A percentile compares a stretch with the other conserved stretches of the same genome.
Evolutionary conservation across 2,329 filamentous ascomycete genomes (phyloP).

Genomic region (Nemania serpens): DNA sequence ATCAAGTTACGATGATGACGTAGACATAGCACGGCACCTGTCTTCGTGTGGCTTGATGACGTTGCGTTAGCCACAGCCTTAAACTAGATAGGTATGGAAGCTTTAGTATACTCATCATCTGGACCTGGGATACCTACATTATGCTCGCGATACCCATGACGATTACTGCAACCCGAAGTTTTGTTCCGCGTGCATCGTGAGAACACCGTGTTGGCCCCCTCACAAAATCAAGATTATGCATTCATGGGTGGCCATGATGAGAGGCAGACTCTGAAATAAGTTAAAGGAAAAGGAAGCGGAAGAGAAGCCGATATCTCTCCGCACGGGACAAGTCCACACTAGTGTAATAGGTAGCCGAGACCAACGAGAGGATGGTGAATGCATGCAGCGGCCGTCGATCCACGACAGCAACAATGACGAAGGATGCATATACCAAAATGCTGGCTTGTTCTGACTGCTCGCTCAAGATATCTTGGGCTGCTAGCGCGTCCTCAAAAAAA

Average conservation of each 20-base stretch:
- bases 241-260: not conserved
- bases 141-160: not conserved
- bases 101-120: not conserved
- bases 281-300: too few species aligned
- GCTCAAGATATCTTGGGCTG: too few species aligned
- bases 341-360: too few species aligned
- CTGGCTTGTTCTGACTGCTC: too few species aligned
- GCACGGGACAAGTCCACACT: too few species aligned
- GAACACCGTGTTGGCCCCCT: too few species aligned
- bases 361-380: too few species aligned
- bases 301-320: too few species aligned
- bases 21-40: not conserved
- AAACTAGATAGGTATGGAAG: not conserved
- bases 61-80: constrained; percentile 19
- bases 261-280: too few species aligned
- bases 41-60: constrained; percentile 22
- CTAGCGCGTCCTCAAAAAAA: not conserved
- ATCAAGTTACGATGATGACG: constrained; percentile 21
- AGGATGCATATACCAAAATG: too few species aligned
- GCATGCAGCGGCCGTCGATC: too few species aligned
- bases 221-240: not conserved
- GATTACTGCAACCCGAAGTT: not conserved
- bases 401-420: too few species aligned
- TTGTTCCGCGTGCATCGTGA: not conserved
- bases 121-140: not conserved